Conservation (phyloP, 2,329 filamentous ascomycete genomes). For the Dothiorella sarmentorum region DNA sequence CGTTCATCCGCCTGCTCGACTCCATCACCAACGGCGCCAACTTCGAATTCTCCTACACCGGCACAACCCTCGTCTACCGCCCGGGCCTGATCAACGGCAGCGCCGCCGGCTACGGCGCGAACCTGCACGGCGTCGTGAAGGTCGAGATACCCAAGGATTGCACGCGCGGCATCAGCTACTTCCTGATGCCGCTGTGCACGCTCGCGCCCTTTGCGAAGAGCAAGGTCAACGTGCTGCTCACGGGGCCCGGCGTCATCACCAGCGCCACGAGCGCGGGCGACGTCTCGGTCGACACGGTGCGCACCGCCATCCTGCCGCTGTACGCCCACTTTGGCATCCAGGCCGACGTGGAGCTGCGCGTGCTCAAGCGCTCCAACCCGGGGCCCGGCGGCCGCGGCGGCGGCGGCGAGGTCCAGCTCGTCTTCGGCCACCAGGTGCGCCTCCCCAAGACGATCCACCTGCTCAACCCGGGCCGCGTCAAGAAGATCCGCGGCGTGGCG, state of each 20-base stretch:
- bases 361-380: constrained; percentile 71
- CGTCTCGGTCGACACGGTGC: constrained; percentile 86
- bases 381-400: constrained; percentile 73
- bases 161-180: constrained; percentile 82
- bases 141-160: constrained; percentile 77
- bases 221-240: constrained; percentile 84
- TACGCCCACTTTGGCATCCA: constrained; percentile 89
- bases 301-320: constrained; percentile 85
- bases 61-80: constrained; percentile 87
- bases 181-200: constrained; percentile 82
- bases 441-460: constrained; percentile 92
- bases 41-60: constrained; percentile 94
- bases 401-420: constrained; percentile 86
- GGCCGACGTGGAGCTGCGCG: constrained; percentile 77
- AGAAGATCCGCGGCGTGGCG: constrained; percentile 85
- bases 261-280: constrained; percentile 79
- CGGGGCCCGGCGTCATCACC: constrained; percentile 89
- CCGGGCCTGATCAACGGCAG: constrained; percentile 90
- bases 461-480: constrained; percentile 77
- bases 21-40: constrained; percentile 90
- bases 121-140: constrained; percentile 68
- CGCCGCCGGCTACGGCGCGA: constrained; percentile 69
- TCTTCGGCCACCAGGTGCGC: constrained; percentile 89
- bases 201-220: constrained; percentile 91
- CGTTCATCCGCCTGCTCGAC: constrained; percentile 91